Base-by-base conservation (phyloP, 345 rosid species). In the Camelina hispida region DNA sequence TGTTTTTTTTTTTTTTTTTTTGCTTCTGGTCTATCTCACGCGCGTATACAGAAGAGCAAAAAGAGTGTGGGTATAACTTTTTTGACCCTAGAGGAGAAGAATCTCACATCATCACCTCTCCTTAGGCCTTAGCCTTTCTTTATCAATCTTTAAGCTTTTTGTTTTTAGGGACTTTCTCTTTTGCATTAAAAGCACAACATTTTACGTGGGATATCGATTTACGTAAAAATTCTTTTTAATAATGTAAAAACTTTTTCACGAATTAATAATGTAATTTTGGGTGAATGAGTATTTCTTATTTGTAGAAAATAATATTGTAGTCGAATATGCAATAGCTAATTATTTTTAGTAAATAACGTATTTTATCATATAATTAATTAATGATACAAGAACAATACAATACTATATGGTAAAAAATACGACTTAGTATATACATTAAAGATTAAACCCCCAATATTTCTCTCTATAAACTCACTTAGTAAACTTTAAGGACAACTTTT, bases 111-210 rank as follows among this genome's bases (percentile, higher is more conserved):
- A 65, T 73, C 71, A 73, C 35, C 23, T 71, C 75, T 77, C 34
- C 37, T 7, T 32, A 5, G 6, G 6, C 6, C 76, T 55, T 77
- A 77, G 80, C 76, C 80, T 70, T 77, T 77, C 80, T 70, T 77
- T 77, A 78, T 73, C 78, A 68, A 76, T 75, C 77, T 66, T 66
- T 28, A 66, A 47, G 64, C 84, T 64, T 84, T 87, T 55, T 63
- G 71, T 47, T 15, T 32, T 53, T 63, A 74, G 38, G 62, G 34
- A 51, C 34, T 55, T 28, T 64, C 54, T 56, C 83, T 80, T 77
- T 72, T 59, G 86, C 87, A 81, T 89, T 62, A 83, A 85, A 90
- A 87, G 90, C 81, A 69, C 67, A 71, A 76, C 81, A 76, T 60
- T 75, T 80, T 79, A 83, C 84, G 88, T 87, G 91, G 82, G 85